Evolutionary conservation across 2,329 filamentous ascomycete genomes (phyloP).

Genomic region (Berkeleyomyces rouxiae): DNA sequence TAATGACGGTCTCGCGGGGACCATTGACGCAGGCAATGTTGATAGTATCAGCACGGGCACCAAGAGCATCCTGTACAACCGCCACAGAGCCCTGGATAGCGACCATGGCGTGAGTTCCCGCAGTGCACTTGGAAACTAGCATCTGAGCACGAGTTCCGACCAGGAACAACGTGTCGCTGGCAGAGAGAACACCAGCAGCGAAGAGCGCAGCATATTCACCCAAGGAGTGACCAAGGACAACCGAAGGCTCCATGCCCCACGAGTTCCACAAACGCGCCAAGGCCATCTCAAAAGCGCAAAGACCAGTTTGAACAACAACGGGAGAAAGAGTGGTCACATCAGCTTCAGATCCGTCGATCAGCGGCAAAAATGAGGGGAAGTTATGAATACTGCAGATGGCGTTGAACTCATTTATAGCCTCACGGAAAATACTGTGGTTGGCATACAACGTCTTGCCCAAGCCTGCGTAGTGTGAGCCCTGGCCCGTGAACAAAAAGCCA

Average conservation of each 20-base stretch:
- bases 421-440: constrained; percentile 30
- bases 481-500: constrained; percentile 38
- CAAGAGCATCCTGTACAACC: constrained; percentile 35
- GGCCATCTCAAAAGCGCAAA: constrained; percentile 41
- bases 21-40: constrained; percentile 60
- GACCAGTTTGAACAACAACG: constrained; percentile 35
- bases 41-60: constrained; percentile 23
- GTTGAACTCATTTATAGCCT: constrained; percentile 40
- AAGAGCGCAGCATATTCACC: constrained; percentile 61
- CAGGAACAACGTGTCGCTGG: constrained; percentile 53
- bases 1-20: constrained; percentile 57
- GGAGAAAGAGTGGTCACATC: constrained; percentile 31
- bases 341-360: constrained; percentile 27
- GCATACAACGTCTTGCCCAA: constrained; percentile 35
- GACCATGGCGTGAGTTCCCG: constrained; percentile 46
- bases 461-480: constrained; percentile 37
- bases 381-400: constrained; percentile 32
- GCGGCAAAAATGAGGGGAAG: constrained; percentile 37
- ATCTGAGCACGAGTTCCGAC: constrained; percentile 52
- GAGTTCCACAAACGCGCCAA: constrained; percentile 38
- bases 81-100: constrained; percentile 32
- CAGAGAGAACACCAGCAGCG: constrained; percentile 52
- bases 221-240: constrained; percentile 45
- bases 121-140: constrained; percentile 46
- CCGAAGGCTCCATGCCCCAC: constrained; percentile 38